A percentile compares a stretch with the other conserved stretches of the same genome.
Evolutionary conservation across 1,139 yeast genomes (phyloP).

Genomic region (Diutina ranongensis): DNA sequence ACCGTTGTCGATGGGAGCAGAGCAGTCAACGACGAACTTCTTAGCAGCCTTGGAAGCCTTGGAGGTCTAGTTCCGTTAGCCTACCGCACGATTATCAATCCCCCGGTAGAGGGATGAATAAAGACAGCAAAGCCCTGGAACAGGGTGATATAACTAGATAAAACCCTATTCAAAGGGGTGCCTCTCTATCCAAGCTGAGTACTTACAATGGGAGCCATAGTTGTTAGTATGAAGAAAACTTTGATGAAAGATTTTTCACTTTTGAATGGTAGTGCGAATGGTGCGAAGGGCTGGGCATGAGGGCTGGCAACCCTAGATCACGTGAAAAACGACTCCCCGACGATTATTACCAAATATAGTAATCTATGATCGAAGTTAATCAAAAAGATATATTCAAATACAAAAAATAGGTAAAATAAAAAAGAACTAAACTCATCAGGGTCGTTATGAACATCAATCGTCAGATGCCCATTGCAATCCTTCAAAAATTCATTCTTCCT

Average conservation of each 20-base stretch:
- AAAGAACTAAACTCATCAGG: slow-evolving; percentile 3
- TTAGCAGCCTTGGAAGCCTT: slow-evolving; percentile 71
- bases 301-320: background rate
- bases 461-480: background rate
- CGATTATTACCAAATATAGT: no score
- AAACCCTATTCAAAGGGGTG: slow-evolving; percentile 26
- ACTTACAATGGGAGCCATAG: slow-evolving; percentile 91
- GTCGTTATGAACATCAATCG: slow-evolving; percentile 2
- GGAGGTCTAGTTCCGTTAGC: slow-evolving; percentile 57
- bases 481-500: slow-evolving; percentile 1
- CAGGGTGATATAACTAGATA: slow-evolving; percentile 8
- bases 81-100: slow-evolving; percentile 52
- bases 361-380: no score
- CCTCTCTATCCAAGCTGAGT: slow-evolving; percentile 12
- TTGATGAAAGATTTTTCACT: background rate
- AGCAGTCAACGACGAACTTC: slow-evolving; percentile 93
- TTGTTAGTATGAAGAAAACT: slow-evolving; percentile 12
- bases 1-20: slow-evolving; percentile 96
- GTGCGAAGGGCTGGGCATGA: background rate
- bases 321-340: background rate
- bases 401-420: no score
- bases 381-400: no score
- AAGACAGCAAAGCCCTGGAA: slow-evolving; percentile 46
- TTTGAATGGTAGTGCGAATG: background rate
- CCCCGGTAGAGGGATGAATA: slow-evolving; percentile 12